A percentile compares a stretch with the other conserved stretches of the same genome.
These are phyloP conservation scores for Candida frijolesensis DNA, from an alignment of 1,139 yeast genomes.

Conservation along the genomic window DNA sequence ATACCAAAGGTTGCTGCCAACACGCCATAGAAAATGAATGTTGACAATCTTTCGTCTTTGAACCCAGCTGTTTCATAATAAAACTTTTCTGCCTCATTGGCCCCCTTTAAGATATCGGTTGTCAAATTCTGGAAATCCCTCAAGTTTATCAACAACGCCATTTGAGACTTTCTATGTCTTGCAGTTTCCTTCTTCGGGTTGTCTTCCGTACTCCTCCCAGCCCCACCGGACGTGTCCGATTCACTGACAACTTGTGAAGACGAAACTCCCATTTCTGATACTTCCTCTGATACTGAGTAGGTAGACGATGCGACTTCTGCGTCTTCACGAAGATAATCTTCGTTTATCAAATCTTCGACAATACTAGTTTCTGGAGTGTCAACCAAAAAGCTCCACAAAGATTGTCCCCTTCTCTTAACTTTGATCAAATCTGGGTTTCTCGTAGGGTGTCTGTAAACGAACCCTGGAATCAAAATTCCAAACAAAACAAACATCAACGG, in stretches of 20 bases:
- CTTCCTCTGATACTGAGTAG: conserved; percentile 14
- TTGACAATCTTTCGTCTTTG: conserved; percentile 67
- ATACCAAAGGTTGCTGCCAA: conserved; percentile 36
- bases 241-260: conserved; percentile 11
- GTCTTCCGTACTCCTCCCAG: not conserved
- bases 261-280: conserved; percentile 11
- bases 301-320: conserved; percentile 14
- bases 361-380: conserved; percentile 45
- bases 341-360: conserved; percentile 37
- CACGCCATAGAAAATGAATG: conserved; percentile 50
- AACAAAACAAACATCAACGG: conserved; percentile 62
- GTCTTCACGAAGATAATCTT: conserved; percentile 18
- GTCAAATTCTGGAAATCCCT: conserved; percentile 67
- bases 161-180: conserved; percentile 35
- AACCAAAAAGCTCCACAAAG: conserved; percentile 52
- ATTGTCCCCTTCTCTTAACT: conserved; percentile 56
- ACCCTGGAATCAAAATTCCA: conserved; percentile 72
- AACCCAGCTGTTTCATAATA: conserved; percentile 71
- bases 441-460: conserved; percentile 69
- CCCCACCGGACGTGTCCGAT: conserved; percentile 3
- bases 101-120: conserved; percentile 51
- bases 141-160: conserved; percentile 54
- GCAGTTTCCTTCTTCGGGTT: conserved; percentile 21
- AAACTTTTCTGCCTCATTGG: conserved; percentile 57
- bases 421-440: conserved; percentile 43